phyloP scores from a whole-genome alignment of 164 flowering plant genomes.

The Vitis riparia region DNA sequence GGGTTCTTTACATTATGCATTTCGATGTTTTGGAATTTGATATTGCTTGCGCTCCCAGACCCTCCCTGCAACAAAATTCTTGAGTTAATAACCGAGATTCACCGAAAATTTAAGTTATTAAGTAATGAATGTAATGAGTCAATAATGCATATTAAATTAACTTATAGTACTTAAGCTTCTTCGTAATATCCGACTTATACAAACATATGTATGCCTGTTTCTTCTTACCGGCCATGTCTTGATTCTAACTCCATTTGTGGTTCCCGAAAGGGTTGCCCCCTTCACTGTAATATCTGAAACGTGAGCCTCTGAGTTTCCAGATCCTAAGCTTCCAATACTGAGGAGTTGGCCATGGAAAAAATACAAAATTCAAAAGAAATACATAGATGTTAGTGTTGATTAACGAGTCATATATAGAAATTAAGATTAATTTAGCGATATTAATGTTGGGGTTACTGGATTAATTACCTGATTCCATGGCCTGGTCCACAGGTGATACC shows the following conservation, averaged over 20 bases:
- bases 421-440: no score
- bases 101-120: no score
- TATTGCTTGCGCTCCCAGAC: constrained; percentile 26
- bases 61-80: constrained; percentile 38
- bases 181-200: no score
- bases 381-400: neutral
- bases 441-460: no score
- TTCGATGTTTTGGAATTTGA: constrained; percentile 32
- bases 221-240: constrained; percentile 14
- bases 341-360: neutral
- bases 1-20: constrained; percentile 37
- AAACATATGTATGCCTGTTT: no score
- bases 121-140: no score
- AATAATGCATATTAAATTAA: no score
- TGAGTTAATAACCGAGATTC: no score
- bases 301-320: constrained; percentile 33
- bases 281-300: constrained; percentile 23
- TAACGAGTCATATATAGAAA: no score
- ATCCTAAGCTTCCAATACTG: constrained; percentile 74
- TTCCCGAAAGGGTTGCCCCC: constrained; percentile 42
- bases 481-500: constrained; percentile 71
- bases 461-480: constrained; percentile 63
- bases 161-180: no score
- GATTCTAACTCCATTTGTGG: constrained; percentile 52
- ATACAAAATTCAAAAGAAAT: neutral